Percentiles rank a stretch among this genome's conserved stretches.
phyloP scores from a whole-genome alignment of 2,329 filamentous ascomycete species.

The Fusarium austroafricanum region DNA sequence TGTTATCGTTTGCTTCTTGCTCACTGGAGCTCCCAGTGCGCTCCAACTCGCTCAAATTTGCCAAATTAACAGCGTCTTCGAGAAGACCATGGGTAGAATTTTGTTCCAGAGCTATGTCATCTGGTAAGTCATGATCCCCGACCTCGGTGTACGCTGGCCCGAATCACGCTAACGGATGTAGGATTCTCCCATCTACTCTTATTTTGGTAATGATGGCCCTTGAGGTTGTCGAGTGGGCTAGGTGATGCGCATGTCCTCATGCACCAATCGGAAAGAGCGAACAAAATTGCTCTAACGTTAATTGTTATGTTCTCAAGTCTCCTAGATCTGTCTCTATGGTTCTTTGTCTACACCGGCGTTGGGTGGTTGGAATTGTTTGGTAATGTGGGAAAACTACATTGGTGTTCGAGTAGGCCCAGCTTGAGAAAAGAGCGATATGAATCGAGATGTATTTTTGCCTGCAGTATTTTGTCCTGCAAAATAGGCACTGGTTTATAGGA shows the following conservation, averaged over 20 bases:
- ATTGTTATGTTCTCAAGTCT: background rate
- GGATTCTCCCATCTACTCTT: slow-evolving; percentile 94
- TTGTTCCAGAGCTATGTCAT: slow-evolving; percentile 91
- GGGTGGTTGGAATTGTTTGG: background rate
- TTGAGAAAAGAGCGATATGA: background rate
- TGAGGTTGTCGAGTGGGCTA: slow-evolving; percentile 91
- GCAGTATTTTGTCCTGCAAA: background rate
- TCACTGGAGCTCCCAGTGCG: slow-evolving; percentile 92
- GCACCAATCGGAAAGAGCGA: background rate
- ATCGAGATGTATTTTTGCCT: background rate
- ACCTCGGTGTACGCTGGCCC: slow-evolving; percentile 17
- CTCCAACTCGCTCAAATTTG: slow-evolving; percentile 97
- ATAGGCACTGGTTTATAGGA: slow-evolving; percentile 10
- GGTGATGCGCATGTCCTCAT: slow-evolving; percentile 25
- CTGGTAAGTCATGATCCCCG: slow-evolving; percentile 71
- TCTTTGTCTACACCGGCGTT: slow-evolving; percentile 22
- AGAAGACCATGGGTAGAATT: slow-evolving; percentile 91
- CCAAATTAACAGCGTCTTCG: slow-evolving; percentile 96
- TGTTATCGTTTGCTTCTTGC: slow-evolving; percentile 95
- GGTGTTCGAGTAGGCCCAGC: background rate
- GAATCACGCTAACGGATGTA: slow-evolving; percentile 53
- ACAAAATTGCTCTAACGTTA: background rate
- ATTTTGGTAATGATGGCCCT: slow-evolving; percentile 90
- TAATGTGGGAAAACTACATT: slow-evolving; percentile 1
- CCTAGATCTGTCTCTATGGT: background rate